Base-by-base conservation (phyloP, 768 basidiomycete genomes). In the Psilocybe subaeruginosa region DNA sequence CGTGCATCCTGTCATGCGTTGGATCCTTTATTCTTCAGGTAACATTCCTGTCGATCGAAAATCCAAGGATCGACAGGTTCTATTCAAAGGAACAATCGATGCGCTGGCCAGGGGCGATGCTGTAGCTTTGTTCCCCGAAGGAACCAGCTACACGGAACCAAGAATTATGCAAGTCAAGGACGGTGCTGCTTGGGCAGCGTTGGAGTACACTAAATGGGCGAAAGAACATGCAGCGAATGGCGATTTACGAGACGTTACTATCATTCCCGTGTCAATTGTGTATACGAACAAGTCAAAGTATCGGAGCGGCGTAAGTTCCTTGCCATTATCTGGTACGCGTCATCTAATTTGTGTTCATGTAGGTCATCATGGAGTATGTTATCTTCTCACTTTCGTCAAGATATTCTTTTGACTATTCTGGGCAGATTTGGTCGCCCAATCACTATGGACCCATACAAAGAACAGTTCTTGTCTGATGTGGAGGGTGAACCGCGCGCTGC, bases 231-330 rank as follows among this genome's bases (percentile, higher is more conserved):
- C 84, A 29, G 79, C 79, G 61, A 72, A 74, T 54, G 78, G 76
- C 0, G 68, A 74, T 35, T 66, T 72, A 35, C 75, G 82, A 66
- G 81, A 83, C 23, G 83, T 92, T 3, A 77, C 82, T 29, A 84
- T 98, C 64, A 77, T 97, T 41, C 95, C 96, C 6, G 86, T 88
- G 19, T 88, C 92, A 4, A 95, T 99, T 64, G 93, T 94, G 12
- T 99, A 99, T 74, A 94, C 93, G 58, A 89, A 98, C 78, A 99
- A 99, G 75, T 87, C 91, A 37, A 97, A 96, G 78, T 99, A 99
- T 72, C 83, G 96, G 63, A 96, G 94, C 71, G 77, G 86, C 66
- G 96, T 95, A 61, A 77, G 92, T 79, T 52, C 62, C 57, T 46
- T 62, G 17, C 16, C 30, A 50, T 4, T 16, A 8, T n/a, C 31